Evolutionary conservation across 805 yeast genomes (phyloP), one percentile per base, ranked within the genome.

Genomic region (Spathaspora hagerdaliae): DNA sequence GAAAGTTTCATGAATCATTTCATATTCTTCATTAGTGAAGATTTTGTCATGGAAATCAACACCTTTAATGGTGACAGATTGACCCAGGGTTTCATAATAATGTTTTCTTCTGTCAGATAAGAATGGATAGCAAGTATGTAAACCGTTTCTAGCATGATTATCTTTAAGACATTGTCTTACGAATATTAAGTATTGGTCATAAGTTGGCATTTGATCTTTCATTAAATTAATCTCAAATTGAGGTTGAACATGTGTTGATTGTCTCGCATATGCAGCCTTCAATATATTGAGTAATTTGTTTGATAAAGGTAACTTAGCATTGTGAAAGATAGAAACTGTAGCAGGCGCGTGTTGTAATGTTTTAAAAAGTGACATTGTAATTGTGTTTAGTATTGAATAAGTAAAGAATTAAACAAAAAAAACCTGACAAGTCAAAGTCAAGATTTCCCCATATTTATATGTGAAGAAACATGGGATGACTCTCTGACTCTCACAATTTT

Each of bases 321-420:
- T 68, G 56, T 71, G 75, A 59, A 71, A 71, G 35, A 71, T 69
- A 43, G 68, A 54, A 38, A 71, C 61, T 8, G 70, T 67, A 38
- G 73, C 72, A 6, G 75, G 74, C 9, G 71, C 59, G 55, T 59
- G 55, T 46, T 71, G 76, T 42, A 71, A 60, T 11, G 74, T 63
- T 61, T 63, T 69, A 56, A 71, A 71, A 49, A 71, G 66, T 31
- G 73, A 64, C 72, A 67, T 67, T 9, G 26, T 29, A 19, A 35
- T 3, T 35, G 26, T 10, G 32, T 11, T 29, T 29, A 29, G 32
- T 29, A 29, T 9, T 9, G 12, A 29, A 29, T 19, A 19, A 19
- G 24, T 19, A 19, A 19, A 19, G 24, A 19, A 19, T 19, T 19
- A 5, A 19, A 19, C 24, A 2, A 19, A 19, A 19, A 19, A 19